Conservation (phyloP, 2,329 filamentous ascomycete genomes). For the Fusarium sp. region DNA sequence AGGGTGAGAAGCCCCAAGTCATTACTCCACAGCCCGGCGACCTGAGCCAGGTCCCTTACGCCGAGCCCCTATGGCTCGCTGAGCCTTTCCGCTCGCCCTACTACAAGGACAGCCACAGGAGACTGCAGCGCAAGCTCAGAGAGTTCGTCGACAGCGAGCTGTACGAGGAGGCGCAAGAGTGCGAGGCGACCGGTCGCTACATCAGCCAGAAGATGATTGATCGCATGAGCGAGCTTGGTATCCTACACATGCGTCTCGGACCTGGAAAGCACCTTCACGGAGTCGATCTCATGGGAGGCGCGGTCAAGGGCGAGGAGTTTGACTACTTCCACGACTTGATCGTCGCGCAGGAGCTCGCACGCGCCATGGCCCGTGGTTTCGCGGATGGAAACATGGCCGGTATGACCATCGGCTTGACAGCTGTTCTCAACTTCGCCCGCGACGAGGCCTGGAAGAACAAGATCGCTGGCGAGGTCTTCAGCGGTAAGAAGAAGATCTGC, state of each 20-base stretch:
- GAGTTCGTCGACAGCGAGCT: slow-evolving; percentile 79
- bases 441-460: slow-evolving; percentile 73
- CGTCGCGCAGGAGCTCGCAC: slow-evolving; percentile 76
- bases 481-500: slow-evolving; percentile 88
- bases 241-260: slow-evolving; percentile 85
- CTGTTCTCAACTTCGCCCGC: slow-evolving; percentile 81
- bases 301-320: slow-evolving; percentile 80
- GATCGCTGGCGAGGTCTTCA: slow-evolving; percentile 78
- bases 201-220: slow-evolving; percentile 81
- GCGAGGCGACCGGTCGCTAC: slow-evolving; percentile 78
- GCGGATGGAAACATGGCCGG: slow-evolving; percentile 89
- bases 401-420: slow-evolving; percentile 85
- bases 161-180: slow-evolving; percentile 78
- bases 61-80: slow-evolving; percentile 84
- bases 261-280: slow-evolving; percentile 86
- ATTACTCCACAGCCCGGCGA: slow-evolving; percentile 77
- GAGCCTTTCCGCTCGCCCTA: slow-evolving; percentile 83
- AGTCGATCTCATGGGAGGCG: slow-evolving; percentile 74
- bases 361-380: slow-evolving; percentile 81
- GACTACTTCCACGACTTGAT: slow-evolving; percentile 90
- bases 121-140: slow-evolving; percentile 75
- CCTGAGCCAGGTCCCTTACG: slow-evolving; percentile 82
- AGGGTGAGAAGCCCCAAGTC: slow-evolving; percentile 80
- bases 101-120: slow-evolving; percentile 79
- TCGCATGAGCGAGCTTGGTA: slow-evolving; percentile 77